These are phyloP conservation scores for Fusarium globosum DNA, from an alignment of 2,329 filamentous ascomycete species.

Conservation along the genomic window DNA sequence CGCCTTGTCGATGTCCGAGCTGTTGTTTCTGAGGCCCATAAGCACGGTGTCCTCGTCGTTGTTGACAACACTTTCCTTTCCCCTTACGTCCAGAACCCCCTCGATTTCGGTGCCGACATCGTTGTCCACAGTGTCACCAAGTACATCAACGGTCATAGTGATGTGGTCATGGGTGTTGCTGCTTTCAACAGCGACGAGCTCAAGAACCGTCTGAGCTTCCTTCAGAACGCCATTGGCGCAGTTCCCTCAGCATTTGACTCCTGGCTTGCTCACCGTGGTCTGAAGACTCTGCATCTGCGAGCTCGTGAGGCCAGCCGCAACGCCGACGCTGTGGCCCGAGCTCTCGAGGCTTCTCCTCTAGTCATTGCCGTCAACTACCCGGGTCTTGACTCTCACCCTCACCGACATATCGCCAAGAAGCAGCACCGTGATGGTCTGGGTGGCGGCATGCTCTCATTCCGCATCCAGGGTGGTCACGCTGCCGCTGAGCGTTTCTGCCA, in stretches of 20 bases:
- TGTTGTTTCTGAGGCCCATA: constrained; percentile 84
- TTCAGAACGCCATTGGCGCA: constrained; percentile 97
- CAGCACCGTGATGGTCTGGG: constrained; percentile 96
- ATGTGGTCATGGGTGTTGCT: constrained; percentile 97
- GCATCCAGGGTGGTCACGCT: constrained; percentile 84
- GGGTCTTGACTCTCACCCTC: constrained; percentile 86
- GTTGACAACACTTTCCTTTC: constrained; percentile 99
- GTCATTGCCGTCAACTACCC: constrained; percentile 96
- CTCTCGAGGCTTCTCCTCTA: constrained; percentile 81
- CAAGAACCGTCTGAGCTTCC: constrained; percentile 81
- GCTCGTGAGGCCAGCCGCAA: constrained; percentile 87
- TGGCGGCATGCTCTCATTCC: constrained; percentile 97
- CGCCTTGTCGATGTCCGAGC: constrained; percentile 92
- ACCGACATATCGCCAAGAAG: constrained; percentile 84
- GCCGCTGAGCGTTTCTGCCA: constrained; percentile 95
- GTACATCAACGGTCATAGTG: constrained; percentile 97
- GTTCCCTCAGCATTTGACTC: constrained; percentile 95
- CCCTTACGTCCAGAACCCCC: constrained; percentile 95
- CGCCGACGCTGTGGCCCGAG: constrained; percentile 78
- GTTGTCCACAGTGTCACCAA: constrained; percentile 98
- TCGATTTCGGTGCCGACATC: constrained; percentile 94
- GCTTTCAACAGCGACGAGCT: constrained; percentile 91
- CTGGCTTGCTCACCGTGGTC: constrained; percentile 96
- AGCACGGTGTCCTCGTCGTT: constrained; percentile 92
- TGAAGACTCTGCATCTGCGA: constrained; percentile 96